These are phyloP conservation scores for Pleurotus sapidus DNA, from an alignment of 768 basidiomycete species.

Conservation along the genomic window DNA sequence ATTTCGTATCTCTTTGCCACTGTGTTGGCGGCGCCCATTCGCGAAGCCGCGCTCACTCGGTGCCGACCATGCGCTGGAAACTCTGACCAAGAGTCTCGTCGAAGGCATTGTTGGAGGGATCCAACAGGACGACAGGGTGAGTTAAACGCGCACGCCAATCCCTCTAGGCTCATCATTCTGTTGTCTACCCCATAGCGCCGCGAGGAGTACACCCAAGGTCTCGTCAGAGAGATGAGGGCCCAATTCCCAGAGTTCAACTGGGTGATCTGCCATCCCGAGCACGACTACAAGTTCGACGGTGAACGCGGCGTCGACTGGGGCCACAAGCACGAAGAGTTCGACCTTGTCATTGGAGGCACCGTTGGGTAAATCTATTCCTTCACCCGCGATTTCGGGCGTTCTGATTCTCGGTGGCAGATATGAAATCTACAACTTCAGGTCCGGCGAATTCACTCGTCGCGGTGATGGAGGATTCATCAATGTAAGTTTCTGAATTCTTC, in stretches of 20 bases:
- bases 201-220: not conserved
- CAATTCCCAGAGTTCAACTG: not conserved
- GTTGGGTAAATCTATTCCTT: too few relatives aligned
- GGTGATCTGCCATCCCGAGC: not conserved
- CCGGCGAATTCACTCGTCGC: constrained; percentile 6
- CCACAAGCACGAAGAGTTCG: not conserved
- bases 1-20: too few relatives aligned
- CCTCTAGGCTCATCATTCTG: not conserved
- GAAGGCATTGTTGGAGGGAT: not conserved
- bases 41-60: not conserved
- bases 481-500: not conserved
- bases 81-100: not conserved
- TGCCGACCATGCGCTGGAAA: not conserved
- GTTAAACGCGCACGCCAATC: not conserved
- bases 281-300: not conserved
- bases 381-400: too few relatives aligned
- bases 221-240: not conserved
- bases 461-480: constrained; percentile 12
- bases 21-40: too few relatives aligned
- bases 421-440: constrained; percentile 1
- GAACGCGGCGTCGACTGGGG: not conserved
- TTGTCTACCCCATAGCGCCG: not conserved
- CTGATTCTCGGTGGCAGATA: not conserved
- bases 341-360: not conserved
- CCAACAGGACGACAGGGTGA: not conserved